Conservation (phyloP, 768 basidiomycete genomes). For the Psilocybe cyanescens region DNA sequence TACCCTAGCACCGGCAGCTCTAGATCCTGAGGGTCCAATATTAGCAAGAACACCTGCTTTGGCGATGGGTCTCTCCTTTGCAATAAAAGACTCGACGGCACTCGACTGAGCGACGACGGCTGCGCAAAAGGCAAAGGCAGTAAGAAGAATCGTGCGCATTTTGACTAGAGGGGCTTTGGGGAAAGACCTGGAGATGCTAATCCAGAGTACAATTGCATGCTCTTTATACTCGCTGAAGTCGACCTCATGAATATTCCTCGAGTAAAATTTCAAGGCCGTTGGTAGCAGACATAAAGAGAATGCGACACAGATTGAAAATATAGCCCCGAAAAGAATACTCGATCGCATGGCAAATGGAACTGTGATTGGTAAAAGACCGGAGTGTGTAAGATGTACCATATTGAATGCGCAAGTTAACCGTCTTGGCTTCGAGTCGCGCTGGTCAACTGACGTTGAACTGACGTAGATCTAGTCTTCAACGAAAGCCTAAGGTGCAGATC, state of each 20-base stretch:
- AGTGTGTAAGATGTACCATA: neutral
- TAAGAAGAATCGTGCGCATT: constrained; percentile 36
- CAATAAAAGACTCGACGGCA: constrained; percentile 53
- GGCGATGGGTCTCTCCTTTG: constrained; percentile 59
- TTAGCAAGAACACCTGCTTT: constrained; percentile 71
- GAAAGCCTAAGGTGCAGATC: too few relatives aligned
- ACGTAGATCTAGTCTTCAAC: too few relatives aligned
- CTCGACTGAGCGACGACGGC: constrained; percentile 28
- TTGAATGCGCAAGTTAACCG: neutral
- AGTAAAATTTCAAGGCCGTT: neutral
- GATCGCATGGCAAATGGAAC: neutral
- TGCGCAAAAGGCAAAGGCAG: constrained; percentile 28
- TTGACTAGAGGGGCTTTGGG: constrained; percentile 6
- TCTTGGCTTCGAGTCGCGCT: neutral
- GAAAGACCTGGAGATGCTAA: neutral
- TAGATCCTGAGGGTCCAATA: constrained; percentile 62
- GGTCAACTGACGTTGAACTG: neutral
- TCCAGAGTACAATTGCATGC: neutral
- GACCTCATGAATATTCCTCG: neutral
- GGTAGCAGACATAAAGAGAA: neutral
- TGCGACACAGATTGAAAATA: neutral
- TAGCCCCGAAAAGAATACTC: neutral
- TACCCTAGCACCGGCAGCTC: constrained; percentile 57
- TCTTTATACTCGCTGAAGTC: constrained; percentile 1
- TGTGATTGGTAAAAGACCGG: neutral